Evolutionary conservation across 371 early-diverging fungal genomes (phyloP).

Genomic region (Actinomucor elegans): DNA sequence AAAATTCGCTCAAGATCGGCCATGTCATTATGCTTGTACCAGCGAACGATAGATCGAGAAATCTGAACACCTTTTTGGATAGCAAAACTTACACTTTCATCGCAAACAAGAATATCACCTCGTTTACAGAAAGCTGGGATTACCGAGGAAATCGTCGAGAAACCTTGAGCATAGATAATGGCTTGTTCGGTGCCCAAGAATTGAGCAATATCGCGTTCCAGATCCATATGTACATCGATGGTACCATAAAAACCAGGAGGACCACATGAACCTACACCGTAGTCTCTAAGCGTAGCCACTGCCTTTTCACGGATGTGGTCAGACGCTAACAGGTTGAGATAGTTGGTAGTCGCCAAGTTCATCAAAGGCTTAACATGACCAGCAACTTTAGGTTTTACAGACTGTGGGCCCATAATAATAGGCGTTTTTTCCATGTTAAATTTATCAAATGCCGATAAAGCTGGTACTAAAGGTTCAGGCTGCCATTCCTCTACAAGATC

Average conservation of each 20-base stretch:
- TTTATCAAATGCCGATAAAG: constrained; percentile 69
- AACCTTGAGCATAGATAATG: constrained; percentile 98
- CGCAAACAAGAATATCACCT: constrained; percentile 95
- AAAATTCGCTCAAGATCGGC: constrained; percentile 90
- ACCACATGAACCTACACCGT: constrained; percentile 99
- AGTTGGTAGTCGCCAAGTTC: constrained; percentile 90
- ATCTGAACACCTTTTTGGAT: constrained; percentile 92
- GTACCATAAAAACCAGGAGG: constrained; percentile 99
- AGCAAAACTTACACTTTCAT: constrained; percentile 87
- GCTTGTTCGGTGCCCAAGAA: constrained; percentile 90
- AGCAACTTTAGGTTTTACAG: constrained; percentile 56
- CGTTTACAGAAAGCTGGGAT: constrained; percentile 98
- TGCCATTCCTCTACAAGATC: constrained; percentile 96
- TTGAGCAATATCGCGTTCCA: constrained; percentile 89
- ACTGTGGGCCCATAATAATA: constrained; percentile 69
- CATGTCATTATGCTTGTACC: constrained; percentile 95
- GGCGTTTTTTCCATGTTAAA: constrained; percentile 81
- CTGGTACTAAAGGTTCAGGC: constrained; percentile 93
- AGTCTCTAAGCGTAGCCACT: constrained; percentile 85
- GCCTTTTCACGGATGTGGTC: constrained; percentile 85
- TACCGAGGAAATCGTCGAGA: constrained; percentile 91
- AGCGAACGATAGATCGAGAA: constrained; percentile 85
- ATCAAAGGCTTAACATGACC: constrained; percentile 59
- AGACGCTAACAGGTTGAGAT: constrained; percentile 77
- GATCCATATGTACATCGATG: constrained; percentile 94